Evolutionary conservation across 106 monocot species (phyloP), one percentile per base, ranked within the genome.

Genomic region (Vanilla planifolia): DNA sequence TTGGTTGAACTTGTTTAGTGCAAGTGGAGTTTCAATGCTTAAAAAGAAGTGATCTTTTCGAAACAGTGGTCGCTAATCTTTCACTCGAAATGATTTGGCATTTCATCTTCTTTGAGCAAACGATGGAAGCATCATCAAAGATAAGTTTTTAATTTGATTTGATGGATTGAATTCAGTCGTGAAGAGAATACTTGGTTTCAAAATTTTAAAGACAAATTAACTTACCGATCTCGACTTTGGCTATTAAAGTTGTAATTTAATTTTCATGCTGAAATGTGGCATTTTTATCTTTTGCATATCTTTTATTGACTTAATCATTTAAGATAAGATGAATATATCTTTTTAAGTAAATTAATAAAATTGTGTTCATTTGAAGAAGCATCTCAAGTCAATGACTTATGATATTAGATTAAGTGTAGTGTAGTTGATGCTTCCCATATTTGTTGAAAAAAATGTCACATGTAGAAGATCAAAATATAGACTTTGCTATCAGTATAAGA

Each of bases 91-190:
- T 64, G 23, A 62, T 85, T 25, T 76, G 73, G 25, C 51, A 13
- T 69, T 73, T 42, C 72, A 63, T 1, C 27, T 67, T 62, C 66
- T 77, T 23, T 36, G 60, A 30, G 56, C 55, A 4, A 27, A 11
- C 1, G 71, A 80, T 55, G 85, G 80, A 33, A 26, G 46, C 25
- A 64, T 48, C 27, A 72, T 79, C 48, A 67, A 45, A 60, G 67
- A 74, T 7, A 75, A 79, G 71, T 61, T 84, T 65, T 37, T 84
- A 21, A 65, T 84, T 59, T 79, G 75, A 17, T 84, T 79, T 11
- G 84, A 84, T 29, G 84, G 84, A 50, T 65, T 59, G 32, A 70
- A 78, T 35, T 83, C 83, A 16, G 30, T 74, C 14, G 61, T 83
- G 40, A 66, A 75, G 27, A 84, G 37, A 8, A 40, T 64, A 8